Conservation (phyloP, 108 stramenopile genomes). For the Nitzschia sp. region DNA sequence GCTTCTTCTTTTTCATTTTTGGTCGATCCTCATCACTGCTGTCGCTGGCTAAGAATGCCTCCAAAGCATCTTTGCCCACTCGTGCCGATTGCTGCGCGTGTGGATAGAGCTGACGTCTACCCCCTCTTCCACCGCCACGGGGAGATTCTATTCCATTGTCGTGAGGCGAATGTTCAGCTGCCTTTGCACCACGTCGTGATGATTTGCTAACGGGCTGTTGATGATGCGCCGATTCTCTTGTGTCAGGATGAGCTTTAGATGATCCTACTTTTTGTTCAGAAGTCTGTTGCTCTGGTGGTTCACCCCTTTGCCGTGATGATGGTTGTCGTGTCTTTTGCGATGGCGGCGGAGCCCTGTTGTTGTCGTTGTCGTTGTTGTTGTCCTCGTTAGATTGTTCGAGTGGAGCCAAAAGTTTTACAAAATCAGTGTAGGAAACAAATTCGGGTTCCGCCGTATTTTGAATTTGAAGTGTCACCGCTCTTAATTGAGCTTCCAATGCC, state of each 20-base stretch:
- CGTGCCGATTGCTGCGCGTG: background rate
- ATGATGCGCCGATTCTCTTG: background rate
- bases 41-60: conserved; percentile 51
- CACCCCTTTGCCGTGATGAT: background rate
- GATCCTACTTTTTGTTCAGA: background rate
- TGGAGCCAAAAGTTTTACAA: background rate
- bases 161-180: background rate
- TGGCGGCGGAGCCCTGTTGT: background rate
- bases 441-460: background rate
- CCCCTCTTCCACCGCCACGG: background rate
- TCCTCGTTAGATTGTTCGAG: background rate
- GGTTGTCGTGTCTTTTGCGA: background rate
- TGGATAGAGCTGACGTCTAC: conserved; percentile 1
- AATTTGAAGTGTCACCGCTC: conserved; percentile 13
- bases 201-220: too few species aligned
- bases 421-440: conserved; percentile 4
- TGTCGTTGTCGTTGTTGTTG: background rate
- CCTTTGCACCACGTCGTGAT: too few species aligned
- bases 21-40: conserved; percentile 35
- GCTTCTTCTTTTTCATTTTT: background rate
- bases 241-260: background rate
- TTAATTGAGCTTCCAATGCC: conserved; percentile 28
- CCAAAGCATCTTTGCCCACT: conserved; percentile 38
- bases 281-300: background rate
- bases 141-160: background rate